These are phyloP conservation scores for Candida schatavii DNA, from an alignment of 805 yeast genomes.

Conservation along the genomic window DNA sequence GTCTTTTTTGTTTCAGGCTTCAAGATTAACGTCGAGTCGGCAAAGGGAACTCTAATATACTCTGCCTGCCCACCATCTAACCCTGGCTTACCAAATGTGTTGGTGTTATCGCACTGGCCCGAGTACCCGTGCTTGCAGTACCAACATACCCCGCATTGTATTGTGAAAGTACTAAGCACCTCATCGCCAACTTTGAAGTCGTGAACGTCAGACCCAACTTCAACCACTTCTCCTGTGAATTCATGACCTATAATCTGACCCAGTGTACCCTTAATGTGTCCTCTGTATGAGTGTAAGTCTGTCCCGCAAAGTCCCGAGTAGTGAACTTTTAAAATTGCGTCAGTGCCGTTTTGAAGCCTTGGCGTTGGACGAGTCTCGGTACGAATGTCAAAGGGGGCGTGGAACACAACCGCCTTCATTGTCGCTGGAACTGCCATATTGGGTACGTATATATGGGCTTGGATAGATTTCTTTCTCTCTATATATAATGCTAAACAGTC, in stretches of 20 bases:
- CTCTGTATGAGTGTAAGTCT: conserved; percentile 54
- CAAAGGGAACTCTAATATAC: conserved; percentile 56
- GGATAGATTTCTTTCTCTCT: too few species aligned
- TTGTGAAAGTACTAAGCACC: conserved; percentile 49
- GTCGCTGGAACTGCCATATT: conserved; percentile 12
- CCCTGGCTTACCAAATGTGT: conserved; percentile 56
- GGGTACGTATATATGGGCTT: too few species aligned
- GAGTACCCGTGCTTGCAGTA: conserved; percentile 54
- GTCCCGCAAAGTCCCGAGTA: conserved; percentile 55
- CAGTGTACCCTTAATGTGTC: conserved; percentile 41
- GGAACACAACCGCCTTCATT: conserved; percentile 52
- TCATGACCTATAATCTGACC: conserved; percentile 52
- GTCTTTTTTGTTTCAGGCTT: conserved; percentile 38
- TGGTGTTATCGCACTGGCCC: conserved; percentile 52
- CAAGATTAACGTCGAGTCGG: conserved; percentile 47
- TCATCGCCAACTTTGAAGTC: conserved; percentile 43
- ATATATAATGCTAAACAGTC: too few species aligned
- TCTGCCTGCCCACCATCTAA: conserved; percentile 65
- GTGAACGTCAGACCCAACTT: conserved; percentile 30
- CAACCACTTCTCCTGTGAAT: conserved; percentile 42
- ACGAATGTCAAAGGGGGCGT: conserved; percentile 40
- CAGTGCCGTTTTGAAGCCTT: conserved; percentile 30
- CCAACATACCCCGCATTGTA: conserved; percentile 61
- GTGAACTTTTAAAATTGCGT: conserved; percentile 47
- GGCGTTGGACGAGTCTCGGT: conserved; percentile 43